Base-by-base conservation (phyloP, 1,139 yeast genomes). In the Sugiyamaella neomexicana region DNA sequence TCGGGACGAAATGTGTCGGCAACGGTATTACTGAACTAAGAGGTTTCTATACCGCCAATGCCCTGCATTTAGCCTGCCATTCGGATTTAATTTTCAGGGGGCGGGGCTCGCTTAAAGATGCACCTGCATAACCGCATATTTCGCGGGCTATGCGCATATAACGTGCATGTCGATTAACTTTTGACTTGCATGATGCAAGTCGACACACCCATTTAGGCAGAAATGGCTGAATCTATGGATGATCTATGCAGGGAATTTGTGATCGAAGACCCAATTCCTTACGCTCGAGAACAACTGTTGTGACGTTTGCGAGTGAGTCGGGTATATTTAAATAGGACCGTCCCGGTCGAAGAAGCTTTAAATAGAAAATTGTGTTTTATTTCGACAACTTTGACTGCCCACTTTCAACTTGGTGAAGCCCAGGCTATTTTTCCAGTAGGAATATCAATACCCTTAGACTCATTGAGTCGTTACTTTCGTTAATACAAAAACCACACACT, bases 391-490 rank as follows among this genome's bases (percentile, higher is more conserved):
- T 17, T 27, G 32, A 12, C 23, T 13, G 27, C 34, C 8, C 34
- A 4, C n/a, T 25, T 25, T 20, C 36, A 17, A 15, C n/a, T 7
- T 2, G 48, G 48, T 20, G 32, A 41, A 36, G 5, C 36, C 36
- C 48, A 41, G 48, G 34, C 17, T 20, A 32, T 32, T 7, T 45
- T 36, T 45, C 20, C 17, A 20, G 27, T 32, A 13, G 42, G 41
- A 20, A 32, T 12, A 16, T 45, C 17, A 17, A 34, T 29, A 29
- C 34, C 34, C 34, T 3, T 29, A 23, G 49, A 45, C 49, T 45
- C 49, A n/a, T 20, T 13, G 49, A 32, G 49, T 45, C 49, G 49
- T 45, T 34, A 45, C 49, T 12, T 45, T 45, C 49, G 16, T 40
- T 40, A 25, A 25, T 25, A 40, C 43, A 15, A 39, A 7, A 29